Base-by-base conservation (phyloP, 2,329 filamentous ascomycete genomes). In the Byssothecium circinans region DNA sequence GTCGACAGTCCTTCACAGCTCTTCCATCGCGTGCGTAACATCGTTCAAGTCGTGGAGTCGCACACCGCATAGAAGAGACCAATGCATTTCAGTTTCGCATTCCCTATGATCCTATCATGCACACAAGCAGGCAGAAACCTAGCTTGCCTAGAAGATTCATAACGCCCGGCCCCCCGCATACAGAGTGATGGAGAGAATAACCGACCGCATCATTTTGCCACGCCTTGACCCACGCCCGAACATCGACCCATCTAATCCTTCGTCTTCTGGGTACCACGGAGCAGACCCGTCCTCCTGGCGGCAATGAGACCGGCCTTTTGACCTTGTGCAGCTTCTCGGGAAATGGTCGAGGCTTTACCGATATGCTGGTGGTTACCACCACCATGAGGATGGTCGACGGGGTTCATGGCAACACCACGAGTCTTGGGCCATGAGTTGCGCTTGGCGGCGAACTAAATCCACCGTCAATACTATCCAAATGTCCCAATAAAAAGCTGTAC, bases 321-420 rank as follows among this genome's bases (percentile, higher is more conserved):
- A 88, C 94, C 94, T 80, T 91, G 87, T 77, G 87, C 88, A 72
- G 94, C 94, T 82, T 95, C 96, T 78, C 94, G 87, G 70, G 90
- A 96, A 81, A 99, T 99, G 77, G 94, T 99, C 66, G 94, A 99
- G 72, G 94, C 94, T 83, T 99, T 97, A 88, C 94, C 91, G 75
- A 96, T 96, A 81, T 99, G 94, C 85, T 99, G 94, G 81, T 99
- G 94, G 87, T 99, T 97, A 96, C 94, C 92, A 79, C 77, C 77
- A 76, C 77, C 77, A 75, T 80, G 77, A 69, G 77, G 77, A 86
- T 99, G 94, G 82, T 99, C 94, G 74, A 99, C 94, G 72, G 94
- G 94, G 84, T 99, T 99, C 94, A 99, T 99, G 80, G 94, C 94
- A 87, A 99, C 94, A 96, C 94, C 94, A 94, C 94, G 92, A 85